Conservation (phyloP, 2,329 filamentous ascomycete species). For the Claviceps sp. region DNA sequence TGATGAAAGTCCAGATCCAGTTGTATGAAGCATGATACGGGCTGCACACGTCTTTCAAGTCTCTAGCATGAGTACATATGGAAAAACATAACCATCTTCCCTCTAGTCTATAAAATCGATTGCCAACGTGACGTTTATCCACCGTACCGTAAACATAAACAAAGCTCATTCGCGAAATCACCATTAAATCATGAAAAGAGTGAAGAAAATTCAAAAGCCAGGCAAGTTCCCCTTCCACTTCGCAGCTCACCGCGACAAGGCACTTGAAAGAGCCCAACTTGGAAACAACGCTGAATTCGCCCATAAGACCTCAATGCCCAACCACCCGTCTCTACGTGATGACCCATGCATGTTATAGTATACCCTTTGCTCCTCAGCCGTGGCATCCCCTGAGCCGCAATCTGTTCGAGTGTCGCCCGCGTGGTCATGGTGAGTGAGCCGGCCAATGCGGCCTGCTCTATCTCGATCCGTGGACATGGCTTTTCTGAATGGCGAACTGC, state of each 20-base stretch:
- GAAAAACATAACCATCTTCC: background rate
- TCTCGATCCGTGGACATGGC: background rate
- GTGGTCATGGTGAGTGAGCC: background rate
- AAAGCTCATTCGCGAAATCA: background rate
- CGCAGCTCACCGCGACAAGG: background rate
- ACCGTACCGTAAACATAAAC: background rate
- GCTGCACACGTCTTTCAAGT: background rate
- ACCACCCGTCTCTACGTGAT: background rate
- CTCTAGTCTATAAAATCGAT: background rate
- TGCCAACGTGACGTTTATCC: background rate
- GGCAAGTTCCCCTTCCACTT: background rate
- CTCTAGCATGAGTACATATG: background rate
- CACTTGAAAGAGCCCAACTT: background rate
- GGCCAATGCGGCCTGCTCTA: no score
- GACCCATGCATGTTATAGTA: background rate
- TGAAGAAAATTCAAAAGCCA: background rate
- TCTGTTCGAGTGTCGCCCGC: background rate
- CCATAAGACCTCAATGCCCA: background rate
- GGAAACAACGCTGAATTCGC: background rate
- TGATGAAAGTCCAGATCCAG: background rate
- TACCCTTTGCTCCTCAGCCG: background rate
- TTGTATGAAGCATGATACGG: background rate
- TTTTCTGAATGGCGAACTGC: background rate
- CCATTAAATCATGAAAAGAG: background rate
- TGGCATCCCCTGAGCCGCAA: conserved; percentile 1